Base-by-base conservation (phyloP, 2,329 filamentous ascomycete species). In the Neodidymelliopsis sp. region DNA sequence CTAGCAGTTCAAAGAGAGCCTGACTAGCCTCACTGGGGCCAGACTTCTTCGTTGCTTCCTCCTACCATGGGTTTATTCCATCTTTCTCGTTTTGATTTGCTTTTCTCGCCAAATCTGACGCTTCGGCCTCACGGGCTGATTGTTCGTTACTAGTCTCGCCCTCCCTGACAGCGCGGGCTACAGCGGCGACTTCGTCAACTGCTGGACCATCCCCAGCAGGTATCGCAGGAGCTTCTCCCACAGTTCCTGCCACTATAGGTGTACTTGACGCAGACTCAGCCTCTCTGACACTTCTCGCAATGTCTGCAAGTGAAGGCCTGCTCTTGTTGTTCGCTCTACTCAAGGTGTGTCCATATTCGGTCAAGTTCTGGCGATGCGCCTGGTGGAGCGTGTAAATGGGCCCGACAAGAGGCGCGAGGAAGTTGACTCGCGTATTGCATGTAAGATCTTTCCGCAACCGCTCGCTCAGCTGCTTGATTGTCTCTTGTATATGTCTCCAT, bases 401-500 rank as follows among this genome's bases (percentile, higher is more conserved):
- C 22, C 62, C 66, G 7, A 70, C 62, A 2, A 66, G 22, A 3
- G 49, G 29, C 1, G 36, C 36, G 4, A 72, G 55, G 5, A 70
- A 41, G 22, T 57, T 66, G 5, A 34, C 19, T 2, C 56, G 51
- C 2, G 31, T 57, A 24, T 65, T 68, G 1, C 2, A n/a, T 3
- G 28, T 50, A 6, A 63, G 19, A 6, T 64, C 54, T 7, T 11
- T 3, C 8, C 38, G 20, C 12, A 73, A 50, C 6, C 49, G n/a
- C 7, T 20, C 19, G 12, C 15, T 18, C 16, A 72, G 53, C 9
- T 27, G n/a, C 11, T 16, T 36, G 22, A 83, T 75, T 0, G 75
- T 79, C 10, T 46, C 51, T 50, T 79, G 74, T 12, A 85, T 59
- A 48, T 84, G 78, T 49, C 75, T 75, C 52, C 82, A 80, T 11